phyloP scores from a whole-genome alignment of 805 yeast genomes.

The Cyberlindnera euphorbiiphila region DNA sequence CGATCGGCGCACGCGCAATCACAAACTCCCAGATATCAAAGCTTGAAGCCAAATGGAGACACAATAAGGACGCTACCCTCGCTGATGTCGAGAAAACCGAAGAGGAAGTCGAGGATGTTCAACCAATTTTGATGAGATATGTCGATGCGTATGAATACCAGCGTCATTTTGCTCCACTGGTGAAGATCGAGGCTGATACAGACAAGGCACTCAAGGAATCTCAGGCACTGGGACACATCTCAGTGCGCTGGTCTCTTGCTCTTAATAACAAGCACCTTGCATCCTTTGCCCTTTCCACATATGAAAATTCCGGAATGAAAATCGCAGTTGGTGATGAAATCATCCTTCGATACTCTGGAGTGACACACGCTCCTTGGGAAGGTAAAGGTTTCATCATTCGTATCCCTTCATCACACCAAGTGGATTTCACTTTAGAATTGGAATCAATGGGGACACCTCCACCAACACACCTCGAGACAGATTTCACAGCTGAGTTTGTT shows the following conservation, averaged over 20 bases:
- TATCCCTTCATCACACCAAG: constrained; percentile 62
- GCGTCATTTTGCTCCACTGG: constrained; percentile 77
- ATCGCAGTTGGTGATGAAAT: constrained; percentile 86
- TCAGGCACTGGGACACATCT: constrained; percentile 68
- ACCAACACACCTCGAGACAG: constrained; percentile 55
- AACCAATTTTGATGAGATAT: constrained; percentile 73
- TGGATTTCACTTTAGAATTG: constrained; percentile 70
- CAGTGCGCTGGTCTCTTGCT: constrained; percentile 70
- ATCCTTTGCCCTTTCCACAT: constrained; percentile 62
- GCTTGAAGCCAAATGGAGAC: constrained; percentile 79
- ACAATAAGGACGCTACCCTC: constrained; percentile 66
- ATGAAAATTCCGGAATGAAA: constrained; percentile 60
- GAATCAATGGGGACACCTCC: constrained; percentile 42
- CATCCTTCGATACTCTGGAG: constrained; percentile 58
- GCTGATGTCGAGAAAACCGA: constrained; percentile 55
- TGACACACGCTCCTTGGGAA: constrained; percentile 61
- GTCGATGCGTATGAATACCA: constrained; percentile 84
- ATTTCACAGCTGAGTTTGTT: constrained; percentile 79
- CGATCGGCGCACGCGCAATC: constrained; percentile 50
- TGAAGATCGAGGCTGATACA: constrained; percentile 76
- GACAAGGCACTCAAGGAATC: constrained; percentile 73
- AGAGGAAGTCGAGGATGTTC: constrained; percentile 50
- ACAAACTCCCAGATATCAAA: constrained; percentile 61
- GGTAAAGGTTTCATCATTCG: constrained; percentile 67
- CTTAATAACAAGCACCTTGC: constrained; percentile 63